These are phyloP conservation scores for Hypholoma fasciculare DNA, from an alignment of 768 basidiomycete genomes.

Conservation along the genomic window DNA sequence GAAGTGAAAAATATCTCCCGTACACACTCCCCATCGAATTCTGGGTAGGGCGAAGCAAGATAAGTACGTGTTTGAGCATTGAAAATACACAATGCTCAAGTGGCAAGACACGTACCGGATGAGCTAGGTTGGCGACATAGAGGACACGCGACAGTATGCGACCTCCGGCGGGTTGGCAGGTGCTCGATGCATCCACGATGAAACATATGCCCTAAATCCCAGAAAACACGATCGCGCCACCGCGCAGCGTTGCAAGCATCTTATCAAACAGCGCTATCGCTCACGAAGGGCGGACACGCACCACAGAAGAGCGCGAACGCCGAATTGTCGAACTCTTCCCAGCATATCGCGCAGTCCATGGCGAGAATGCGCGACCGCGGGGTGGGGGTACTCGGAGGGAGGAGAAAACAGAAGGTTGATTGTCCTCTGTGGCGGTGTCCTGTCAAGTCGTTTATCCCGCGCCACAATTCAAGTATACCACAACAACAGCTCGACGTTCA, in stretches of 20 bases:
- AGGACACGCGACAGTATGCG: neutral
- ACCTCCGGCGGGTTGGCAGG: neutral
- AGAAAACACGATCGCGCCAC: too few species aligned
- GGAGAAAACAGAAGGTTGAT: too few species aligned
- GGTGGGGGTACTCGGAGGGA: too few species aligned
- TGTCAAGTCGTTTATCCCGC: too few species aligned
- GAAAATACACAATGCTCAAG: neutral
- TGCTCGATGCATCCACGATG: neutral
- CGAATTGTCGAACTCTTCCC: neutral
- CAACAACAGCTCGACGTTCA: too few species aligned
- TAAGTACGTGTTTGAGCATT: neutral
- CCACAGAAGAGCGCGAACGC: neutral
- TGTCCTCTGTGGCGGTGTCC: too few species aligned
- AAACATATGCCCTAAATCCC: neutral
- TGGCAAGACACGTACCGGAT: neutral
- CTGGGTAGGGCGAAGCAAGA: neutral
- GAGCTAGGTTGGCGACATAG: neutral
- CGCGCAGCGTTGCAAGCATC: neutral
- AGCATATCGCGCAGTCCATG: neutral
- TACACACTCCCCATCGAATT: neutral
- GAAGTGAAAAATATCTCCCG: neutral
- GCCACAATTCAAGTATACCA: too few species aligned
- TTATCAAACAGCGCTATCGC: too few species aligned
- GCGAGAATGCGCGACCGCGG: too few species aligned
- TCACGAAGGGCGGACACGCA: neutral